Evolutionary conservation across 2,329 filamentous ascomycete species (phyloP), one percentile per base, ranked within the genome.

Genomic region (Achaetomium macrosporum): DNA sequence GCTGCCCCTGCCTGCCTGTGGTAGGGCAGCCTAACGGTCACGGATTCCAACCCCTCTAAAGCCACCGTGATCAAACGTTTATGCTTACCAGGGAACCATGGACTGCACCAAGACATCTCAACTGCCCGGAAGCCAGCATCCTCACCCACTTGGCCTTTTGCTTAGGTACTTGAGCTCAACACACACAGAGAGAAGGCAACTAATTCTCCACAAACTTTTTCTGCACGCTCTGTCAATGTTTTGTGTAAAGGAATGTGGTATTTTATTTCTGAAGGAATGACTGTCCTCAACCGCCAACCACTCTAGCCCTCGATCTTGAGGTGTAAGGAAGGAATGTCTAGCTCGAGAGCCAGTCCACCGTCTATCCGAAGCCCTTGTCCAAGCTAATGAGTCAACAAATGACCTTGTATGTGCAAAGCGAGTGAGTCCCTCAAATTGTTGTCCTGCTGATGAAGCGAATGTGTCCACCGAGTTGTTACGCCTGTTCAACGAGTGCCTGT

Each of bases 231-330:
- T 3, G 3, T 8, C 37, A 19, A 41, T 15, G 6, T 3, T 39
- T 17, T 19, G 12, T 17, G 19, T 31, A 41, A 47, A 20, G 33
- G 42, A 50, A 45, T 42, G 42, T 36, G 10, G 29, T 44, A 7
- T 20, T 43, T 39, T 43, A 50, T 52, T n/a, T 54, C 39, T 35
- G 6, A 57, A 55, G 47, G 50, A 57, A 53, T 53, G 53, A 46
- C 50, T 55, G 46, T 53, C 50, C 43, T 49, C 53, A 40, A 52
- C 33, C 33, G 48, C 36, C 55, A 47, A 51, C 56, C 47, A 55
- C 47, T 49, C 46, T 40, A 33, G 50, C 30, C 41, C 37, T 20
- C 20, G 33, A 44, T 41, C 16, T 31, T 25, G 25, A 25, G 25
- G 25, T 25, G 25, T 25, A 54, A 54, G 6, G 37, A 56, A 51